phyloP scores from a whole-genome alignment of 495 filamentous ascomycete genomes.

The Lepraria neglecta region DNA sequence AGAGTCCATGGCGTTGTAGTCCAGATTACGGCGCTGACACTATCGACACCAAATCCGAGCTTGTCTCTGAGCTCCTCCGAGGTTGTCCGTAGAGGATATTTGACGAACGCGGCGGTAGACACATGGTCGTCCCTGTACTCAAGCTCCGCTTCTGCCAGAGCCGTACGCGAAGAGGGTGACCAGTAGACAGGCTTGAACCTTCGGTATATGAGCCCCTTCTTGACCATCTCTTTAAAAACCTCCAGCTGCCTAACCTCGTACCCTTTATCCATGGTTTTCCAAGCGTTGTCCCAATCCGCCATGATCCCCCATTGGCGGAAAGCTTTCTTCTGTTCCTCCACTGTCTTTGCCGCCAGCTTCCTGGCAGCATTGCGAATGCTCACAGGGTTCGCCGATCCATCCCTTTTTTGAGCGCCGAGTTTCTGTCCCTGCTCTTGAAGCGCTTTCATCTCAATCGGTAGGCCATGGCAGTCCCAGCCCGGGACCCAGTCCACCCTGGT shows the following conservation, averaged over 20 bases:
- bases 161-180: conserved; percentile 85
- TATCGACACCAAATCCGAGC: conserved; percentile 31
- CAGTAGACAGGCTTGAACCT: conserved; percentile 92
- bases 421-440: conserved; percentile 48
- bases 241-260: conserved; percentile 84
- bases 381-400: conserved; percentile 33
- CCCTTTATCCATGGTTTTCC: conserved; percentile 82
- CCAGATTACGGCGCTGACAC: conserved; percentile 77
- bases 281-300: conserved; percentile 88
- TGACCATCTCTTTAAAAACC: conserved; percentile 80
- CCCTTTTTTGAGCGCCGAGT: conserved; percentile 20
- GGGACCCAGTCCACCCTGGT: conserved; percentile 72
- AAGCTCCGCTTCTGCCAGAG: conserved; percentile 90
- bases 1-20: conserved; percentile 98
- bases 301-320: conserved; percentile 85
- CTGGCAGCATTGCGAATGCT: conserved; percentile 65
- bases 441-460: conserved; percentile 97
- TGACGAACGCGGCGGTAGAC: conserved; percentile 74
- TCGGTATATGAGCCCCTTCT: conserved; percentile 78
- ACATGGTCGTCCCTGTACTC: conserved; percentile 85
- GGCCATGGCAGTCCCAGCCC: conserved; percentile 97
- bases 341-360: conserved; percentile 63
- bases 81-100: conserved; percentile 61
- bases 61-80: conserved; percentile 40
- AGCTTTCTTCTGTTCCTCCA: conserved; percentile 72